Percentiles rank a stretch among this genome's conserved stretches.
Evolutionary conservation across 2,329 filamentous ascomycete species (phyloP).

Genomic region (Arthrobotrys megalospora): DNA sequence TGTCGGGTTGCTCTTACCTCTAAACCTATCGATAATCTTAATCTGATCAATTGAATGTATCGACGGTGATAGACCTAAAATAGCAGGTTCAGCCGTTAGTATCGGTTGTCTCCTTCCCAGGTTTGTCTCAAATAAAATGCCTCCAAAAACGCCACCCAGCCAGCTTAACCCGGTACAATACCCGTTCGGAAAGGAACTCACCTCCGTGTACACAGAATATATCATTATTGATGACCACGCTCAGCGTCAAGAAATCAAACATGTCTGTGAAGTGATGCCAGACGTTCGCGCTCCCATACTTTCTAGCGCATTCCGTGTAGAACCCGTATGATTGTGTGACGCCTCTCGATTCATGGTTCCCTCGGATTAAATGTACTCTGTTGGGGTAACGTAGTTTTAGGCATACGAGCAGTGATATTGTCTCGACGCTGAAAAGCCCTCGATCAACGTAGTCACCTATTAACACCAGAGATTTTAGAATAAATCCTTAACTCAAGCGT

Average conservation of each 20-base stretch:
- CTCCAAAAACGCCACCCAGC: constrained; percentile 6
- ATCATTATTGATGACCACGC: constrained; percentile 97
- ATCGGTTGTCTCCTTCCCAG: constrained; percentile 42
- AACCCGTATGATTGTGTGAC: constrained; percentile 99
- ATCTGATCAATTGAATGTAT: constrained; percentile 99
- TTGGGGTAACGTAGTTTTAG: constrained; percentile 96
- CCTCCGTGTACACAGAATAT: constrained; percentile 99
- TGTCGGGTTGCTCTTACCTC: constrained; percentile 66
- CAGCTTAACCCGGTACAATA: constrained; percentile 26
- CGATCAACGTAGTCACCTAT: constrained; percentile 94
- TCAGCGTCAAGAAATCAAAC: constrained; percentile 98
- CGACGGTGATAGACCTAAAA: constrained; percentile 81
- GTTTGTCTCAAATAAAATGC: constrained; percentile 26
- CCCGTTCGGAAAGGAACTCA: constrained; percentile 61
- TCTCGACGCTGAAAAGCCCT: constrained; percentile 98
- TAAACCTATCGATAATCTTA: constrained; percentile 97
- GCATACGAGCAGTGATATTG: constrained; percentile 96
- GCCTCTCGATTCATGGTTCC: constrained; percentile 97
- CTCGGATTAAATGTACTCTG: constrained; percentile 94
- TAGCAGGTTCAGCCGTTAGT: constrained; percentile 33
- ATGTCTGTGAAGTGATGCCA: constrained; percentile 99
- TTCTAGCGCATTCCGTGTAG: constrained; percentile 97
- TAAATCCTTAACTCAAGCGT: background rate
- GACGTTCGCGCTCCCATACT: constrained; percentile 98
- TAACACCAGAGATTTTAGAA: constrained; percentile 66